phyloP scores from a whole-genome alignment of 495 filamentous ascomycete genomes.

The Chaetomium fimeti region DNA sequence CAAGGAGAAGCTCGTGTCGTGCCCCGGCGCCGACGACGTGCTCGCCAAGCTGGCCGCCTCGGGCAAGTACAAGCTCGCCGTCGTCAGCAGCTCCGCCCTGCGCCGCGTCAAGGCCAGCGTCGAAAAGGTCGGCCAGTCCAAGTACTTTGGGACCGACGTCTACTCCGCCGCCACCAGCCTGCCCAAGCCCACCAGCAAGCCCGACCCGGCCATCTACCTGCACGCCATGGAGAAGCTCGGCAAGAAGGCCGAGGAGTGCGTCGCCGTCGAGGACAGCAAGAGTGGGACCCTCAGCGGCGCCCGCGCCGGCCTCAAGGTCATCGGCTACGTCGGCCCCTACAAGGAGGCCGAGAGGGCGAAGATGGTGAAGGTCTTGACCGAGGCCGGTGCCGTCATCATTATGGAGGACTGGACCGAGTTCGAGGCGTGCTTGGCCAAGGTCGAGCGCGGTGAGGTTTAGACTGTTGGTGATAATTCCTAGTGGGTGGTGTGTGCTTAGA shows the following conservation, averaged over 20 bases:
- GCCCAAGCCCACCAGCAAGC: conserved; percentile 78
- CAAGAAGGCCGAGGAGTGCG: conserved; percentile 70
- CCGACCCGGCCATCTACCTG: conserved; percentile 89
- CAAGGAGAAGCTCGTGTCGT: conserved; percentile 63
- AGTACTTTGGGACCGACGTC: conserved; percentile 76
- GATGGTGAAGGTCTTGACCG: conserved; percentile 67
- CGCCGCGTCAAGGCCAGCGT: conserved; percentile 76
- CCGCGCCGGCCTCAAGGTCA: conserved; percentile 75
- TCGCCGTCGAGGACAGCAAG: conserved; percentile 89
- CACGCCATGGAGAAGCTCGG: conserved; percentile 73
- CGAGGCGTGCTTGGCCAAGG: conserved; percentile 62
- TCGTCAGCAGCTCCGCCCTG: conserved; percentile 78
- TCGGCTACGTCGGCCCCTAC: conserved; percentile 89
- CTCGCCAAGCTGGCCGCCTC: conserved; percentile 62
- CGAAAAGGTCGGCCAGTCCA: conserved; percentile 75
- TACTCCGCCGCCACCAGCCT: conserved; percentile 84
- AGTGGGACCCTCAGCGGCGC: conserved; percentile 78
- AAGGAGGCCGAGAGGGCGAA: conserved; percentile 63
- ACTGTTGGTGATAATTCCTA: background rate
- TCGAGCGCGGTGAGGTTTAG: conserved; percentile 49
- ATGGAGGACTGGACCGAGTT: conserved; percentile 91
- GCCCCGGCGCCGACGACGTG: conserved; percentile 68
- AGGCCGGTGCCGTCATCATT: conserved; percentile 68
- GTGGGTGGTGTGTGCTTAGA: background rate
- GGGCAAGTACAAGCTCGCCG: conserved; percentile 72